These are phyloP conservation scores for Cetraspora pellucida DNA, from an alignment of 192 early-diverging fungal genomes.

Conservation along the genomic window DNA sequence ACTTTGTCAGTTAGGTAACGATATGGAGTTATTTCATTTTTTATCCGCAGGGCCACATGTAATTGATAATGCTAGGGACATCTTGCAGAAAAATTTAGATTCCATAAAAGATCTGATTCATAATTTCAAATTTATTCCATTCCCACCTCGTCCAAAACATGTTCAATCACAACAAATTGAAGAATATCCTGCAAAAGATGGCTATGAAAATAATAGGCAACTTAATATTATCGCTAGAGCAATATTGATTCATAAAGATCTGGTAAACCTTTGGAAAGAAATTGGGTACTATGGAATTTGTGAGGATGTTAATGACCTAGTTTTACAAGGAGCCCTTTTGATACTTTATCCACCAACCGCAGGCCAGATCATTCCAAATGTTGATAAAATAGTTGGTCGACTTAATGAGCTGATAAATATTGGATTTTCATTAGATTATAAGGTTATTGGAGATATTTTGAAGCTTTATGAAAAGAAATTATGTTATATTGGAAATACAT, in stretches of 20 bases:
- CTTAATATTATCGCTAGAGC: slow-evolving; percentile 13
- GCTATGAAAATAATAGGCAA: slow-evolving; percentile 26
- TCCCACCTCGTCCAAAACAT: not conserved
- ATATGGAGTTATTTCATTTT: not conserved
- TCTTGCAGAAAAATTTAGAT: not conserved
- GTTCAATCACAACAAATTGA: not conserved
- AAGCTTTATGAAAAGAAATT: too few species aligned
- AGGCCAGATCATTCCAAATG: too few species aligned
- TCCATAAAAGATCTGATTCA: not conserved
- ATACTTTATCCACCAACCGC: not conserved
- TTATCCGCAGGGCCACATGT: not conserved
- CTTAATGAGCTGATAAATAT: too few species aligned
- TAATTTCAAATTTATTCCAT: not conserved
- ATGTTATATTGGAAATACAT: too few species aligned
- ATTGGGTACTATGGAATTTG: slow-evolving; percentile 20
- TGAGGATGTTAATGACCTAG: slow-evolving; percentile 15
- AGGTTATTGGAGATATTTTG: too few species aligned
- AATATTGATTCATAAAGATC: not conserved
- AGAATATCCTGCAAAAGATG: slow-evolving; percentile 17
- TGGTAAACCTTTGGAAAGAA: slow-evolving; percentile 10
- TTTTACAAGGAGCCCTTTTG: not conserved
- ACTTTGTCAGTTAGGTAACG: not conserved
- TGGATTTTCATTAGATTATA: too few species aligned
- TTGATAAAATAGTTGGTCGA: too few species aligned
- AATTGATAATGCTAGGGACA: not conserved